Percentiles rank a stretch among this genome's conserved stretches.
Evolutionary conservation across 306 rosid species (phyloP).

Genomic region (Cucurbita maxima): DNA sequence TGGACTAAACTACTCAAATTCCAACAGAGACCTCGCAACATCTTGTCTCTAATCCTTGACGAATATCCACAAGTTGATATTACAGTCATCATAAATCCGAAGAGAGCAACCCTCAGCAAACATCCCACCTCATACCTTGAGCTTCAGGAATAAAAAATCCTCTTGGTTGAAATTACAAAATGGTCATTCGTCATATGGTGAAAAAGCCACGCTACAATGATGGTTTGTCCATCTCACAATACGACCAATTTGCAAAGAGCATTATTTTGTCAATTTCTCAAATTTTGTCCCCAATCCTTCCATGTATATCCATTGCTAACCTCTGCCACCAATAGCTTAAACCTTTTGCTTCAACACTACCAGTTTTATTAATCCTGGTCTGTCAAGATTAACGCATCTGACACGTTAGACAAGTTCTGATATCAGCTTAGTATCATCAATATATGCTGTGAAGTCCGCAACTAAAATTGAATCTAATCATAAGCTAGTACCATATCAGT

Average conservation of each 20-base stretch:
- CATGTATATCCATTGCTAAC: background rate
- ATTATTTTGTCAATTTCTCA: background rate
- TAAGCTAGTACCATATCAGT: background rate
- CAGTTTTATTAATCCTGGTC: background rate
- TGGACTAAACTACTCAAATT: background rate
- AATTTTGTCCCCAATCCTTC: background rate
- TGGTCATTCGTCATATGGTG: background rate
- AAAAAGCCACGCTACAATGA: background rate
- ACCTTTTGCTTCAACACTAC: background rate
- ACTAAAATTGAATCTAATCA: background rate
- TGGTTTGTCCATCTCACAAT: background rate
- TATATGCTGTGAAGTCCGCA: background rate
- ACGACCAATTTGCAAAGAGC: background rate
- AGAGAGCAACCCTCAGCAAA: background rate
- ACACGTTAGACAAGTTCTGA: background rate
- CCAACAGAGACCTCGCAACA: background rate
- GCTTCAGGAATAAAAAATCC: background rate
- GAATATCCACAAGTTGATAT: background rate
- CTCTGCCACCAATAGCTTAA: background rate
- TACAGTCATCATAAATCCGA: background rate
- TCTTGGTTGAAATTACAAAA: background rate
- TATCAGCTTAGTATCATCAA: background rate
- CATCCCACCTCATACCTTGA: background rate
- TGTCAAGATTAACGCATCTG: background rate
- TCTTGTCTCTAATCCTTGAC: background rate